Base-by-base conservation (phyloP, 2,329 filamentous ascomycete genomes). In the Hawksworthiomyces lignivorus region DNA sequence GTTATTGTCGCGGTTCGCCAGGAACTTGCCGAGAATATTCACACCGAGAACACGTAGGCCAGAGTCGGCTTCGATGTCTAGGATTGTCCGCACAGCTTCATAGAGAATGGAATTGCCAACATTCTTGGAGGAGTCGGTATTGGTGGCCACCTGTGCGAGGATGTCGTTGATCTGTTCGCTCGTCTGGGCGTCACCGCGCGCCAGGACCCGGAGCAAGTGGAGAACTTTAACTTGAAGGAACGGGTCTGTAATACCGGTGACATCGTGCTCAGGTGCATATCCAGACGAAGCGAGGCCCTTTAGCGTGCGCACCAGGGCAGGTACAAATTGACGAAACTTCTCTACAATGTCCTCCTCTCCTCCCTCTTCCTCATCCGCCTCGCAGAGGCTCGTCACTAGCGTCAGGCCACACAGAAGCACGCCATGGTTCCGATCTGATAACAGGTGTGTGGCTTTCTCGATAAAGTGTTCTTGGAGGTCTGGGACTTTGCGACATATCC, bases 141-240 rank as follows among this genome's bases (percentile, higher is more conserved):
- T 98, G 29, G 90, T 97, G 39, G 92, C 92, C 41, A 98, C 92
- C 67, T 95, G 89, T 6, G 92, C 92, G 46, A 98, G 69, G 48
- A 98, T 98, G 58, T 98, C 92, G 65, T 97, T 98, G 69, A 98
- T 97, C 62, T 94, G 83, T 63, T 98, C 94, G 61, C 88, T 97
- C 20, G 87, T 88, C 47, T 88, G 75, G 10, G 80, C 70, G 61
- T 98, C 88, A 27, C 90, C 89, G 48, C 88, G 80, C 14, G 84
- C 90, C 34, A 98, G 71, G 50, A 95, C 86, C 50, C 90, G 77
- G 39, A 98, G 69, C 39, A 98, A 67, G 43, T 86, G 81, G 41
- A 98, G 70, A 44, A 98, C 88, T 69, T 97, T 98, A 66, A 95
- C 89, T 65, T 98, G 92, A 36, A 98, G 65, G 68, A 98, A 98